Conservation (phyloP, 2,329 filamentous ascomycete genomes). For the Aspergillus uvarum region DNA sequence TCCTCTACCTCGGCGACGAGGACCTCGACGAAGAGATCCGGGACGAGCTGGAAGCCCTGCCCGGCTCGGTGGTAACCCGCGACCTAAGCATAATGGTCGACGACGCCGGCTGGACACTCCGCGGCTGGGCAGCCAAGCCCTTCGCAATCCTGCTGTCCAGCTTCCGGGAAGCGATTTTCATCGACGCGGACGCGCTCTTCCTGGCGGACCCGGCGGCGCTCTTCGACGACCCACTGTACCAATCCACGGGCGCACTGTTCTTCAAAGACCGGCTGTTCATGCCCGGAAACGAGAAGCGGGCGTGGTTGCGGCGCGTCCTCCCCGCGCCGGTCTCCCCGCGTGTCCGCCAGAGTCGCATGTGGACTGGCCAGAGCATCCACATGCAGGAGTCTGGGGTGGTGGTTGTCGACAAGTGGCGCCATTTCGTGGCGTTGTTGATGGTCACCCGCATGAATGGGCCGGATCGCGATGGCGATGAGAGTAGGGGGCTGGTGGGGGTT, state of each 20-base stretch:
- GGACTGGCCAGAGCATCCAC: constrained; percentile 20
- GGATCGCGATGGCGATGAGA: constrained; percentile 43
- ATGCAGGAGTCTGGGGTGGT: constrained; percentile 50
- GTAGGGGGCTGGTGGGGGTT: constrained; percentile 41
- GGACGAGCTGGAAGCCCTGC: constrained; percentile 42
- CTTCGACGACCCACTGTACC: constrained; percentile 47
- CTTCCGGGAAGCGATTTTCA: constrained; percentile 50
- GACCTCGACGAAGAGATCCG: constrained; percentile 48
- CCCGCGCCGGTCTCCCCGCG: constrained; percentile 46
- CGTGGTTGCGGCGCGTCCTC: constrained; percentile 45
- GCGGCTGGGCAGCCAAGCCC: constrained; percentile 50
- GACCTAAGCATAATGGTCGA: constrained; percentile 48
- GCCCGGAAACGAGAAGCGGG: constrained; percentile 34
- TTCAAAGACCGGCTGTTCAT: constrained; percentile 49
- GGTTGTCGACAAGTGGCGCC: constrained; percentile 49
- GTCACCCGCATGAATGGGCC: constrained; percentile 38
- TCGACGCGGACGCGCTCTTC: constrained; percentile 49
- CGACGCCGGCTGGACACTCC: constrained; percentile 46
- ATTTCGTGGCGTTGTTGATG: constrained; percentile 47
- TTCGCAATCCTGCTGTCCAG: constrained; percentile 49
- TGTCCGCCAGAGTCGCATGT: constrained; percentile 32
- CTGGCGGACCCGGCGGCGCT: constrained; percentile 44
- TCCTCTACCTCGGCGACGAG: constrained; percentile 38
- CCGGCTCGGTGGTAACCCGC: constrained; percentile 44
- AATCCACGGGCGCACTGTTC: constrained; percentile 46